Evolutionary conservation across 192 early-diverging fungal species (phyloP).

Genomic region (Umbelopsis sp.): DNA sequence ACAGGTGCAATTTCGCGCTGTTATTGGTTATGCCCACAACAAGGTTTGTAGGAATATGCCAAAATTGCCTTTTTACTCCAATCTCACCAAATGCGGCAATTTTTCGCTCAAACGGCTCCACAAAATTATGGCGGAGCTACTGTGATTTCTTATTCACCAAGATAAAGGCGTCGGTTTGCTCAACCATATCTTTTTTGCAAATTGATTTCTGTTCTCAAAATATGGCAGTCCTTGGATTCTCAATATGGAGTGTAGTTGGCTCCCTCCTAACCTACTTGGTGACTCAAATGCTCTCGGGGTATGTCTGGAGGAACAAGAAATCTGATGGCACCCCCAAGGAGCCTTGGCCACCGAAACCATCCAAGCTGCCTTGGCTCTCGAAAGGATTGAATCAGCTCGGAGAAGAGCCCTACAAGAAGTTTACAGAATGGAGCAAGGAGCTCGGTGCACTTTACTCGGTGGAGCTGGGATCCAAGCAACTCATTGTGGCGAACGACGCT

Average conservation of each 20-base stretch:
- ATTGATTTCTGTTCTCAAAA: neutral
- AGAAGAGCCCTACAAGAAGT: neutral
- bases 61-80: too few relatives aligned
- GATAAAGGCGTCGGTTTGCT: neutral
- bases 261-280: neutral
- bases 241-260: neutral
- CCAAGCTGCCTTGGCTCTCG: conserved; percentile 14
- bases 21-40: too few relatives aligned
- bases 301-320: conserved; percentile 32
- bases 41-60: too few relatives aligned
- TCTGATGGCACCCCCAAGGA: conserved; percentile 27
- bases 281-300: neutral
- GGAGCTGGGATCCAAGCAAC: conserved; percentile 25
- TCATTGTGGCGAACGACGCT: conserved; percentile 29
- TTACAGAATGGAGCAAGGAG: conserved; percentile 32
- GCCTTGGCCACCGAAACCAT: conserved; percentile 29
- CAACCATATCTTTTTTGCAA: neutral
- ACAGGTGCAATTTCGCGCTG: neutral
- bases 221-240: neutral
- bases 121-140: neutral
- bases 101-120: conserved; percentile 11
- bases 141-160: too few relatives aligned
- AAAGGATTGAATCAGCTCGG: conserved; percentile 24
- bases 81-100: conserved; percentile 1
- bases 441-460: conserved; percentile 26